phyloP scores from a whole-genome alignment of 306 rosid genomes.

The Dryas drummondii region DNA sequence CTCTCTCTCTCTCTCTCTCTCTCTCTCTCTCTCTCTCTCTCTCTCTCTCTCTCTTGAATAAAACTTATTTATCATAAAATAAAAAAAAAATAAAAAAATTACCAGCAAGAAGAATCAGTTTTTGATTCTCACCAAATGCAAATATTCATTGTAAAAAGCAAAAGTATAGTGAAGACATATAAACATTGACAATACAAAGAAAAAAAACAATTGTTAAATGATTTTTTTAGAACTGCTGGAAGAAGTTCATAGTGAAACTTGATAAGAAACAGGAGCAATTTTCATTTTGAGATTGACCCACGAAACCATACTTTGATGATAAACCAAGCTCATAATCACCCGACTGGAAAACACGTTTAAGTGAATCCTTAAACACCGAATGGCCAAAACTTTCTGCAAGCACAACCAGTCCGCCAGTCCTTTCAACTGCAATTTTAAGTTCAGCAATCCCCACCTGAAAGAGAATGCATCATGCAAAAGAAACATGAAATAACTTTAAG shows the following conservation, averaged over 20 bases:
- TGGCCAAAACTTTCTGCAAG: constrained; percentile 99
- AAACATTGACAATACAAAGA: neutral
- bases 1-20: neutral
- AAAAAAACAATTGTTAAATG: neutral
- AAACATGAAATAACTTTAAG: constrained; percentile 9
- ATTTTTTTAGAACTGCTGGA: neutral
- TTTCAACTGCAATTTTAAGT: constrained; percentile 91
- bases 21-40: neutral
- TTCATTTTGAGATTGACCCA: neutral
- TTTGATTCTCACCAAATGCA: neutral
- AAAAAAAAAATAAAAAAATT: too few species aligned
- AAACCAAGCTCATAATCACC: constrained; percentile 85
- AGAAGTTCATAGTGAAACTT: neutral
- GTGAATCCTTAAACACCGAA: constrained; percentile 83
- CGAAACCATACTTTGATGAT: constrained; percentile 76
- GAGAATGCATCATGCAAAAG: constrained; percentile 22
- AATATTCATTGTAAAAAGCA: neutral
- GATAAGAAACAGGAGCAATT: neutral
- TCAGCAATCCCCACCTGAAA: constrained; percentile 95
- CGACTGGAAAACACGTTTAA: constrained; percentile 67
- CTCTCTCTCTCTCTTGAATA: neutral
- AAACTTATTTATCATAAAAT: neutral
- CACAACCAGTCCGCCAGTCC: constrained; percentile 93
- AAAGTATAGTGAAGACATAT: neutral
- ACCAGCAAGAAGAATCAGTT: neutral